A percentile compares a stretch with the other conserved stretches of the same genome.
These are phyloP conservation scores for Inosperma sp. DNA, from an alignment of 768 basidiomycete species.

Conservation along the genomic window DNA sequence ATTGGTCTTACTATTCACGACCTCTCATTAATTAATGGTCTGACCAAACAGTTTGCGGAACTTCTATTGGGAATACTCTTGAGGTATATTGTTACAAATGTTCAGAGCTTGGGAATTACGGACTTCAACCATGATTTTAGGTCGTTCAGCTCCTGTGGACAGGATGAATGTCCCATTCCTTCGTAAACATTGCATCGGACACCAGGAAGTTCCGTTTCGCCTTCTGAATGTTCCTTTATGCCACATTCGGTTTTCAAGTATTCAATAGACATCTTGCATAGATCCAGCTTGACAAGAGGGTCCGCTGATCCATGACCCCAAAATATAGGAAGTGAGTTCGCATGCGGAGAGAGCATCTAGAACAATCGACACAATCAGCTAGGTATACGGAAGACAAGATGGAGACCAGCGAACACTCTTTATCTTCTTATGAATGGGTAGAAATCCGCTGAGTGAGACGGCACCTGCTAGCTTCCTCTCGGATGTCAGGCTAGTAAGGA, in stretches of 20 bases:
- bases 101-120: neutral
- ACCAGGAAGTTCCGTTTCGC: neutral
- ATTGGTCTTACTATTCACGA: too few relatives aligned
- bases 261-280: constrained; percentile 4
- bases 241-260: constrained; percentile 4
- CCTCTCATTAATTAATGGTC: too few relatives aligned
- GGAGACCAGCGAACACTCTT: constrained; percentile 45
- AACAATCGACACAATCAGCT: constrained; percentile 7
- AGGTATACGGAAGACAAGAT: constrained; percentile 4
- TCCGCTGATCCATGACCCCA: constrained; percentile 83
- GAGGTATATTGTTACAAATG: neutral
- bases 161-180: neutral
- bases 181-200: constrained; percentile 3
- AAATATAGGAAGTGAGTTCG: constrained; percentile 68
- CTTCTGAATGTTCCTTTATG: neutral
- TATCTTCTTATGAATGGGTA: constrained; percentile 63
- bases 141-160: constrained; percentile 7
- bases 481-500: constrained; percentile 68
- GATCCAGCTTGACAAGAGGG: constrained; percentile 54
- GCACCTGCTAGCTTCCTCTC: constrained; percentile 69
- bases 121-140: constrained; percentile 4
- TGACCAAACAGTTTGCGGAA: too few relatives aligned
- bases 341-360: constrained; percentile 56
- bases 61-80: neutral
- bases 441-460: constrained; percentile 72